These are phyloP conservation scores for Nicotiana undulata DNA, from an alignment of 257 asterid genomes.

Conservation along the genomic window DNA sequence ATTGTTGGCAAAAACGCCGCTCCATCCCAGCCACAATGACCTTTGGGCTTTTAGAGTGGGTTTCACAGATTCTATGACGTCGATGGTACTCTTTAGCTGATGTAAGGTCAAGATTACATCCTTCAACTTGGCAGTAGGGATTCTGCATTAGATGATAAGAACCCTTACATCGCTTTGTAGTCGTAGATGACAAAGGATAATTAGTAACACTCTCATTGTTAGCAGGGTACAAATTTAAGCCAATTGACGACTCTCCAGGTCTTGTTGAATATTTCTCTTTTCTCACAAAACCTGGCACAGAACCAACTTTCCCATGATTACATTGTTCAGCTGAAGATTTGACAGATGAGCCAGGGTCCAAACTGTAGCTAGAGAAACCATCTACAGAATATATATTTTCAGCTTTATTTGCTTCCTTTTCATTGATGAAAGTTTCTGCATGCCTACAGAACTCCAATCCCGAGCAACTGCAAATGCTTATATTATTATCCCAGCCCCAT, in stretches of 20 bases:
- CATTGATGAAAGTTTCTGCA: neutral
- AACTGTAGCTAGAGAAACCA: neutral
- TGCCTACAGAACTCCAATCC: neutral
- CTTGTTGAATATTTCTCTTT: conserved; percentile 2
- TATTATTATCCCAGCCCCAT: neutral
- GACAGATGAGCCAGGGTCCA: neutral
- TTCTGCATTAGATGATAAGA: conserved; percentile 36
- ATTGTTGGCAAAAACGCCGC: conserved; percentile 74
- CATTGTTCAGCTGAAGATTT: neutral
- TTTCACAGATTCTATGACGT: conserved; percentile 54
- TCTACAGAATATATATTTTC: neutral
- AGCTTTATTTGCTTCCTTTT: neutral
- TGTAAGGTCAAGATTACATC: conserved; percentile 57
- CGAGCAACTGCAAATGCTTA: neutral
- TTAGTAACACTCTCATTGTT: neutral
- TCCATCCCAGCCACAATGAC: conserved; percentile 57
- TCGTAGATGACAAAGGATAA: conserved; percentile 2
- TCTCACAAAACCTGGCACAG: neutral
- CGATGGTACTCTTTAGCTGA: conserved; percentile 66
- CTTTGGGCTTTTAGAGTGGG: conserved; percentile 59
- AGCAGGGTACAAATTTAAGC: conserved; percentile 23
- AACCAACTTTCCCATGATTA: neutral
- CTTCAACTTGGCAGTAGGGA: conserved; percentile 74
- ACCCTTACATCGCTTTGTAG: conserved; percentile 23
- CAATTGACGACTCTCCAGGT: conserved; percentile 21